Evolutionary conservation across 2,329 filamentous ascomycete genomes (phyloP).

Genomic region (Colletotrichum eremochloae): DNA sequence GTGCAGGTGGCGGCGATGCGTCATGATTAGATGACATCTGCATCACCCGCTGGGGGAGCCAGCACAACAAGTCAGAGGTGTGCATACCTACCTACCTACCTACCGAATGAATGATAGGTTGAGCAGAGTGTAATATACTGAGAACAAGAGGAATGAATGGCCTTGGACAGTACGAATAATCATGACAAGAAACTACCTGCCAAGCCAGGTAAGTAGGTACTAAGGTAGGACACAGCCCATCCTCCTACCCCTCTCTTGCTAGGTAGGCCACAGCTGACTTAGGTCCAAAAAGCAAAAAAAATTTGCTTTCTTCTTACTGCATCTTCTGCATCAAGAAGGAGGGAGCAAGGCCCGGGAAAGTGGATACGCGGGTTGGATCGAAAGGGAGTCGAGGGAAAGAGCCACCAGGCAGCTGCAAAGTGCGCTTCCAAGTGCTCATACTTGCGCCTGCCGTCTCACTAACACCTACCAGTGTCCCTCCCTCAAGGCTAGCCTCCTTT

Average conservation of each 20-base stretch:
- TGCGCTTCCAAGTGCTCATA: neutral
- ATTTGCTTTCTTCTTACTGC: neutral
- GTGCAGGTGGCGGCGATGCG: conserved; percentile 19
- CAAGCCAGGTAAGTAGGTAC: neutral
- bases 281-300: neutral
- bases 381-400: conserved; percentile 20
- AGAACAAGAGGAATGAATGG: neutral
- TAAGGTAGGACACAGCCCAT: neutral
- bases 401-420: conserved; percentile 3
- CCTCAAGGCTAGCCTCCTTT: conserved; percentile 21
- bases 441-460: conserved; percentile 18
- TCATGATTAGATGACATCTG: conserved; percentile 41
- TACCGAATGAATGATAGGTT: neutral
- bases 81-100: conserved; percentile 8
- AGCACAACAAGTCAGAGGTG: conserved; percentile 29
- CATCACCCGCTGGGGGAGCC: conserved; percentile 20
- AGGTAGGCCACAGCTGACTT: neutral
- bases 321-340: neutral
- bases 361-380: conserved; percentile 30
- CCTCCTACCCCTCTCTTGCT: no score
- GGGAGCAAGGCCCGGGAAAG: neutral
- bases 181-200: neutral
- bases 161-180: neutral
- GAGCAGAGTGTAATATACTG: neutral
- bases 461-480: conserved; percentile 17